Percentiles rank a stretch among this genome's conserved stretches.
Conservation (phyloP, 257 asterid species). For the Oldenlandia corymbosa region DNA sequence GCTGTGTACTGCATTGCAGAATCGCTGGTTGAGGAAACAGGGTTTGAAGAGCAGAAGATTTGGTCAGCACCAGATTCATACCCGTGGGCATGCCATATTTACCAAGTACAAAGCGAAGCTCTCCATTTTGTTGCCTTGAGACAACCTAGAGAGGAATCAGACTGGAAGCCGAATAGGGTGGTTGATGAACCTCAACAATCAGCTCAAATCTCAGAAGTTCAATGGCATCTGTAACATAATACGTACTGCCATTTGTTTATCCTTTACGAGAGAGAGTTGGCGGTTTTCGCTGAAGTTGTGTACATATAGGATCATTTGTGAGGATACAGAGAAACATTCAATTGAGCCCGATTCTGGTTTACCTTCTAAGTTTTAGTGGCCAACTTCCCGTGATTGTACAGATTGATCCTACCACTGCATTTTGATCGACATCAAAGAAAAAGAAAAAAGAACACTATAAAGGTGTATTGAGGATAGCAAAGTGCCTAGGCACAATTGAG, state of each 20-base stretch:
- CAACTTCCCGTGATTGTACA: no score
- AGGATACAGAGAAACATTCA: no score
- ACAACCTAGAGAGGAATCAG: constrained; percentile 74
- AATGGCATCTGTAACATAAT: neutral
- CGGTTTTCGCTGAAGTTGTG: no score
- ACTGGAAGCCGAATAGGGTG: constrained; percentile 71
- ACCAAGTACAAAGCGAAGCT: constrained; percentile 73
- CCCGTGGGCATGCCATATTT: constrained; percentile 93
- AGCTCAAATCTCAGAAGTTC: constrained; percentile 9
- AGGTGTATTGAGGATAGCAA: no score
- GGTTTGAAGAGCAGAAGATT: constrained; percentile 77
- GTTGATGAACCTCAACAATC: constrained; percentile 35
- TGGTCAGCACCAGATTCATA: constrained; percentile 89
- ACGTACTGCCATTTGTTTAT: no score
- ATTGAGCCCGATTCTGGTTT: no score
- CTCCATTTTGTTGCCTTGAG: constrained; percentile 87
- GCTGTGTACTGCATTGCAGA: constrained; percentile 67
- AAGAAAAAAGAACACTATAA: no score
- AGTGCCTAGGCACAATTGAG: no score
- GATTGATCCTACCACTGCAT: no score
- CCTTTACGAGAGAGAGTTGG: neutral
- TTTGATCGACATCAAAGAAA: no score
- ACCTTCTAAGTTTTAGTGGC: no score
- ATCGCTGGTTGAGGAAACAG: constrained; percentile 57
- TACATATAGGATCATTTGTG: no score